Percentiles rank a stretch among this genome's conserved stretches.
Conservation (phyloP, 148 eudicot species). For the Fallopia convolvulus region DNA sequence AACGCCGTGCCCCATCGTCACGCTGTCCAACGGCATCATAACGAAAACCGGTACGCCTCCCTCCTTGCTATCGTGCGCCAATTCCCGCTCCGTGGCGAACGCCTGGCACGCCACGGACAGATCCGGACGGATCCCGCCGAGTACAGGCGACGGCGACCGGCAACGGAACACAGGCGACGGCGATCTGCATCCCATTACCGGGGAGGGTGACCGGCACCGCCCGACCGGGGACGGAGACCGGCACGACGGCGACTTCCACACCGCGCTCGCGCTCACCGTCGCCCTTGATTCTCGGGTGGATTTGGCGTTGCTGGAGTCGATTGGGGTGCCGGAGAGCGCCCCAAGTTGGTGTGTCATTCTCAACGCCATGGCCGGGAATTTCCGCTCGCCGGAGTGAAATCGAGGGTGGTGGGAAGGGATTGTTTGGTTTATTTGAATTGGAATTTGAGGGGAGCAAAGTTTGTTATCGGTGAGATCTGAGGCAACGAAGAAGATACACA, state of each 20-base stretch:
- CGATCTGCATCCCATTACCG: constrained; percentile 6
- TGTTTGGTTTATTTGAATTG: neutral
- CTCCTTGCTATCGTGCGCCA: constrained; percentile 10
- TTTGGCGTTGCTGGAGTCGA: neutral
- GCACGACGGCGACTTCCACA: constrained; percentile 19
- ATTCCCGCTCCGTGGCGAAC: constrained; percentile 8
- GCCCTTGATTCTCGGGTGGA: neutral
- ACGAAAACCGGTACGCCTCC: constrained; percentile 62
- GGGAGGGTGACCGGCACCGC: neutral
- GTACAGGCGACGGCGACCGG: constrained; percentile 20
- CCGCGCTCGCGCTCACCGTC: constrained; percentile 16
- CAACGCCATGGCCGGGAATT: neutral
- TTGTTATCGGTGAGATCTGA: neutral
- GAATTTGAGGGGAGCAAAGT: neutral
- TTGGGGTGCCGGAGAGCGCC: constrained; percentile 9
- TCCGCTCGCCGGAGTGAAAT: neutral
- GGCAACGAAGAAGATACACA: neutral
- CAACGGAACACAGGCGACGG: constrained; percentile 28
- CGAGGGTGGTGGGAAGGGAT: neutral
- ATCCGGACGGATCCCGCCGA: constrained; percentile 17
- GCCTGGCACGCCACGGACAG: constrained; percentile 30
- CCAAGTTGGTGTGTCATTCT: constrained; percentile 8
- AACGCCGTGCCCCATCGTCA: constrained; percentile 41
- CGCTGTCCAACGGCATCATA: constrained; percentile 75
- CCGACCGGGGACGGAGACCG: constrained; percentile 1